Evolutionary conservation across 768 basidiomycete genomes (phyloP).

Genomic region (Psilocybe cubensis): DNA sequence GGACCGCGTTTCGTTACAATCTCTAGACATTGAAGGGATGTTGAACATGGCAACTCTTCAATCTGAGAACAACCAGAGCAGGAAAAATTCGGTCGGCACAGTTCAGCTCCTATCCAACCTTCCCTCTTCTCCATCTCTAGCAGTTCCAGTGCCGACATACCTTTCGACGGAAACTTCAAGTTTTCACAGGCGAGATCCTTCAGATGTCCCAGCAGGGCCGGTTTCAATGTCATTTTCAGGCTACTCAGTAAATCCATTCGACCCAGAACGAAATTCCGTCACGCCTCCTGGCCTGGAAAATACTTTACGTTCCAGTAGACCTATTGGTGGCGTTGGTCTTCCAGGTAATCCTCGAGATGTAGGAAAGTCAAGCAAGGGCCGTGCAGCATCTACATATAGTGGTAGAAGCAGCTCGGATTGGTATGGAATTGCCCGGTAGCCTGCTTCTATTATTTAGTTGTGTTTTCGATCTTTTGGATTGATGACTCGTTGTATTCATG

Average conservation of each 20-base stretch:
- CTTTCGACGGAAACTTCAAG: constrained; percentile 16
- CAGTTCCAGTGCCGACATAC: constrained; percentile 13
- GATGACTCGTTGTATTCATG: not conserved
- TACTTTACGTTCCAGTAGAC: constrained; percentile 7
- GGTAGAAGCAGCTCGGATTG: constrained; percentile 25
- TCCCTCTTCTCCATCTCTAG: constrained; percentile 12
- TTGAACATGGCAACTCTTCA: constrained; percentile 54
- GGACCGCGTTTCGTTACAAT: constrained; percentile 35
- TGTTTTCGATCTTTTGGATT: not conserved
- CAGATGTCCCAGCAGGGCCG: constrained; percentile 34
- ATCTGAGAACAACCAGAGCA: constrained; percentile 24
- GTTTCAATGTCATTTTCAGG: constrained; percentile 30
- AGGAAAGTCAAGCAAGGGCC: constrained; percentile 9
- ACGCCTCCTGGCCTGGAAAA: constrained; percentile 13
- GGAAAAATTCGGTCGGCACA: constrained; percentile 25
- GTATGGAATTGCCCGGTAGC: constrained; percentile 31
- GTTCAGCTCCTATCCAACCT: constrained; percentile 16
- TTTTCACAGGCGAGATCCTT: constrained; percentile 30
- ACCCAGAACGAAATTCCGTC: constrained; percentile 9
- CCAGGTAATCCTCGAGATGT: constrained; percentile 25
- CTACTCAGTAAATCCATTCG: constrained; percentile 28
- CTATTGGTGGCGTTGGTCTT: constrained; percentile 19
- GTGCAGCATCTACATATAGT: constrained; percentile 13
- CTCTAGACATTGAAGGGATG: constrained; percentile 56
- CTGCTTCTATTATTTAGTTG: not conserved